Conservation (phyloP, 2,329 filamentous ascomycete genomes). For the Sphaerulina populicola region DNA sequence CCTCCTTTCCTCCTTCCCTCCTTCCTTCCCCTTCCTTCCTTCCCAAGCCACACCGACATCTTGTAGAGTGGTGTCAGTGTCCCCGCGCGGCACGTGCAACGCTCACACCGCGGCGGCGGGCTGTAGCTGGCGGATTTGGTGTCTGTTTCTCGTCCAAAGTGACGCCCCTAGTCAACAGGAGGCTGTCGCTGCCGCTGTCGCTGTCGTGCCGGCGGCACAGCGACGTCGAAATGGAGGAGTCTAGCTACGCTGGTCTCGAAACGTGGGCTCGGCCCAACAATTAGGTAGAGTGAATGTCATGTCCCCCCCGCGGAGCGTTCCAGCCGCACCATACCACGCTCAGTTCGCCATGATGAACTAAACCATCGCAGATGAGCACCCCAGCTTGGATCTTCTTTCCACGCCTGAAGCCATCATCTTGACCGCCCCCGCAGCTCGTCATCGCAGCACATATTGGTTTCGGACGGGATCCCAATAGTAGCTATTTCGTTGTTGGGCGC, state of each 20-base stretch:
- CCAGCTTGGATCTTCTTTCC: neutral
- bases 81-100: too few species aligned
- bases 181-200: too few species aligned
- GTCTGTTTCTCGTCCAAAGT: too few species aligned
- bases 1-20: too few species aligned
- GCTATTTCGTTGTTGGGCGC: constrained; percentile 17
- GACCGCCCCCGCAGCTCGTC: neutral
- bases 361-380: neutral
- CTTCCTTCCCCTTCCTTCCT: neutral
- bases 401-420: neutral
- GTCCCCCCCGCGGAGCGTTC: neutral
- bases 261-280: neutral
- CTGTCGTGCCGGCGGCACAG: neutral
- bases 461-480: constrained; percentile 31
- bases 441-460: constrained; percentile 20
- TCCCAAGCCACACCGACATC: neutral
- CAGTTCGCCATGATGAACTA: neutral
- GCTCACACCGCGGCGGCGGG: too few species aligned
- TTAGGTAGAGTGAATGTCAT: too few species aligned
- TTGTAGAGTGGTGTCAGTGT: too few species aligned
- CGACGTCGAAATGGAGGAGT: neutral
- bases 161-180: too few species aligned
- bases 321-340: neutral
- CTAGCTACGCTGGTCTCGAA: neutral
- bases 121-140: too few species aligned